Evolutionary conservation across 192 early-diverging fungal genomes (phyloP).

Genomic region (Umbelopsis isabellina): DNA sequence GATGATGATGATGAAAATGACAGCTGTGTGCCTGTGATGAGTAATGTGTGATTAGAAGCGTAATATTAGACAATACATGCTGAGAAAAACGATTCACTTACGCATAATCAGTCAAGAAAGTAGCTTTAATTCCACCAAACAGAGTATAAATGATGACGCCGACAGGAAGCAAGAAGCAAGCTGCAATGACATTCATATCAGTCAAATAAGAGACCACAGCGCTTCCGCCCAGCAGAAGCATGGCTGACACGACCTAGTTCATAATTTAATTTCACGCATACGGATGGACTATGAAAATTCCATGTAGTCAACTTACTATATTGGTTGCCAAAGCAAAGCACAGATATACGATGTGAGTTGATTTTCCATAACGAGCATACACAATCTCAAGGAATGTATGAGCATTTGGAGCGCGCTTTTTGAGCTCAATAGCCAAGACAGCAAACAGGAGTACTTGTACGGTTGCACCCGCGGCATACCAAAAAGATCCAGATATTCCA

Average conservation of each 20-base stretch:
- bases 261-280: not conserved
- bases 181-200: slow-evolving; percentile 65
- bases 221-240: slow-evolving; percentile 72
- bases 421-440: slow-evolving; percentile 74
- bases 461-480: slow-evolving; percentile 72
- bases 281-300: no score
- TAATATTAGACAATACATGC: not conserved
- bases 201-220: slow-evolving; percentile 68
- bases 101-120: slow-evolving; percentile 72
- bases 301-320: slow-evolving; percentile 32
- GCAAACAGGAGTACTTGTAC: slow-evolving; percentile 75
- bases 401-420: slow-evolving; percentile 72
- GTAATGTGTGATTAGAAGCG: not conserved
- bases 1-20: slow-evolving; percentile 73
- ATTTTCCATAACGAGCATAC: slow-evolving; percentile 63
- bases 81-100: not conserved
- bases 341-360: slow-evolving; percentile 63
- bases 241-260: slow-evolving; percentile 66
- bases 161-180: slow-evolving; percentile 67
- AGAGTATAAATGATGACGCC: slow-evolving; percentile 71
- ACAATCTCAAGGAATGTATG: slow-evolving; percentile 78
- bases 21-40: slow-evolving; percentile 56
- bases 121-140: slow-evolving; percentile 75
- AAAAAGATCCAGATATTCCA: slow-evolving; percentile 56
- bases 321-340: slow-evolving; percentile 56